These are phyloP conservation scores for Sporothrix schenckii DNA, from an alignment of 2,329 filamentous ascomycete species.

Conservation along the genomic window DNA sequence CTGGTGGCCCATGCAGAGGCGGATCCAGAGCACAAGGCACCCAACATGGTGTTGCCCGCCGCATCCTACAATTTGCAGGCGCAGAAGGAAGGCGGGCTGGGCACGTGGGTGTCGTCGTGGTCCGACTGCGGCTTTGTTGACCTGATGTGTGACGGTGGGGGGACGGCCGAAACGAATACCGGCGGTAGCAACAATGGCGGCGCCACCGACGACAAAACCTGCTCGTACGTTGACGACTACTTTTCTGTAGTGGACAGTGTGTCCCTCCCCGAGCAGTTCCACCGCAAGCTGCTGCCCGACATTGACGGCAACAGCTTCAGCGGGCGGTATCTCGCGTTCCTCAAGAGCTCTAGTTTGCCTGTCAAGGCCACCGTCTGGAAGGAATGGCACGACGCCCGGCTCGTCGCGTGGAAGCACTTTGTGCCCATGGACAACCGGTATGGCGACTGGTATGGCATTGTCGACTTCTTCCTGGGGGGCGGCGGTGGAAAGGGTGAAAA, in stretches of 20 bases:
- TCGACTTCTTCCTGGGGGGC: constrained; percentile 71
- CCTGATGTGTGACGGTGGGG: constrained; percentile 53
- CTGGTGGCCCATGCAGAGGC: constrained; percentile 55
- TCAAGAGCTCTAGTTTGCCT: constrained; percentile 69
- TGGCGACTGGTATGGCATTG: constrained; percentile 69
- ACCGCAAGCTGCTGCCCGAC: constrained; percentile 71
- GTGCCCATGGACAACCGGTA: constrained; percentile 78
- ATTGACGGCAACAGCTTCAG: constrained; percentile 69
- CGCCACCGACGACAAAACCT: constrained; percentile 40
- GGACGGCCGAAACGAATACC: constrained; percentile 1
- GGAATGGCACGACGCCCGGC: constrained; percentile 78
- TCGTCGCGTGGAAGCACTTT: constrained; percentile 79
- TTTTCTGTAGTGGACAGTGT: constrained; percentile 48
- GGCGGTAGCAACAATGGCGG: background rate
- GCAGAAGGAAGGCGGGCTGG: constrained; percentile 50
- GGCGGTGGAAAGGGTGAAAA: constrained; percentile 12
- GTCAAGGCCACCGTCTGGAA: constrained; percentile 78
- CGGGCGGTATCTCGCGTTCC: constrained; percentile 69
- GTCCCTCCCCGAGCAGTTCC: constrained; percentile 57
- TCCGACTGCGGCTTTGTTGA: constrained; percentile 58
- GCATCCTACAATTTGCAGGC: constrained; percentile 52
- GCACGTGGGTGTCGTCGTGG: constrained; percentile 54
- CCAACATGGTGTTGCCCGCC: constrained; percentile 59
- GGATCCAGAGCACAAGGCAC: constrained; percentile 44
- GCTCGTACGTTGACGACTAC: constrained; percentile 54